These are phyloP conservation scores for Trametes cingulata DNA, from an alignment of 768 basidiomycete species.

Conservation along the genomic window DNA sequence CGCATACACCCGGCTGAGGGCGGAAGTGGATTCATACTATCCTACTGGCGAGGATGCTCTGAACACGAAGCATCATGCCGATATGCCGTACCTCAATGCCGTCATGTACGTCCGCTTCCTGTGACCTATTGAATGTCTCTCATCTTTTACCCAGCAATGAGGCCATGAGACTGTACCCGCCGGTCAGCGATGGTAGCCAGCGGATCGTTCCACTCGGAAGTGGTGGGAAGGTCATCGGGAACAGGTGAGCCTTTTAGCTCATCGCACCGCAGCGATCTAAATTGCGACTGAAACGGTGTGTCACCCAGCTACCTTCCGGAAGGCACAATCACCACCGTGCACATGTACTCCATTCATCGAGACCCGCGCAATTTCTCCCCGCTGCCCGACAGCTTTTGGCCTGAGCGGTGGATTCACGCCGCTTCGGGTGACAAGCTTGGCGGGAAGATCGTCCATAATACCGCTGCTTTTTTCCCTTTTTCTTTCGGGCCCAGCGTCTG, in stretches of 20 bases:
- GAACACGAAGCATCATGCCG: conserved; percentile 23
- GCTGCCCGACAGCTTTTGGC: conserved; percentile 41
- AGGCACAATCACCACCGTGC: conserved; percentile 38
- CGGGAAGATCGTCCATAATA: conserved; percentile 11
- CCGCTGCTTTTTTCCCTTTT: conserved; percentile 40
- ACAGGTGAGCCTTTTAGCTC: conserved; percentile 28
- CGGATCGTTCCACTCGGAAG: conserved; percentile 36
- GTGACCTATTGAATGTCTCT: background rate
- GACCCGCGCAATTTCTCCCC: conserved; percentile 49
- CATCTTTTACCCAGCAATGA: conserved; percentile 40
- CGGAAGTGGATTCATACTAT: conserved; percentile 42
- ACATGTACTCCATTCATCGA: conserved; percentile 45
- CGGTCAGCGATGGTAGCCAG: conserved; percentile 43
- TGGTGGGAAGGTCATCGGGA: conserved; percentile 37
- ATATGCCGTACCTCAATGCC: conserved; percentile 40
- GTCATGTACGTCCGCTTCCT: conserved; percentile 31
- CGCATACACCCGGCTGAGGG: conserved; percentile 37
- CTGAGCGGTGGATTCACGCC: conserved; percentile 44
- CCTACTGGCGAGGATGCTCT: conserved; percentile 33
- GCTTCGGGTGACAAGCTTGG: conserved; percentile 3
- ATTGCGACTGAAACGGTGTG: background rate
- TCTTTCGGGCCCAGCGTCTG: conserved; percentile 54
- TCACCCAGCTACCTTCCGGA: conserved; percentile 42
- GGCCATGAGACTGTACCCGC: conserved; percentile 46
- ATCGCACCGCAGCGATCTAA: background rate